Percentiles rank a stretch among this genome's conserved stretches.
phyloP scores from a whole-genome alignment of 345 rosid species.

The Salix exigua region DNA sequence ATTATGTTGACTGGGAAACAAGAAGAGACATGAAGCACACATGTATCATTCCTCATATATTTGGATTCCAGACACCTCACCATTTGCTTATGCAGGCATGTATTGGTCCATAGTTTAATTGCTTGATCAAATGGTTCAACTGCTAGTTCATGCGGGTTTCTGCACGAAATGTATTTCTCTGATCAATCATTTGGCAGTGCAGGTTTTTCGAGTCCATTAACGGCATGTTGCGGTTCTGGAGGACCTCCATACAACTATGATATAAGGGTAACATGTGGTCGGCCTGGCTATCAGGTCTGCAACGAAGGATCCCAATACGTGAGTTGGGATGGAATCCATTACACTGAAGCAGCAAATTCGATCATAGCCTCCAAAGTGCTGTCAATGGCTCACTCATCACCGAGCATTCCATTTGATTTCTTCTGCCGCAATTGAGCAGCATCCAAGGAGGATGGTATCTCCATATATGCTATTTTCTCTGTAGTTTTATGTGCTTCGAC shows the following conservation, averaged over 20 bases:
- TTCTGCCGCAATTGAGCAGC: conserved; percentile 35
- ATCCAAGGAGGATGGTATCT: background rate
- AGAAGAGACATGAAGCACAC: background rate
- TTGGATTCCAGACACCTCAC: too few relatives aligned
- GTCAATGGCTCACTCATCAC: conserved; percentile 56
- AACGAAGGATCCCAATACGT: conserved; percentile 41
- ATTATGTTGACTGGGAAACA: background rate
- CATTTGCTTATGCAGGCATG: background rate
- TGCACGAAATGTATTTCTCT: background rate
- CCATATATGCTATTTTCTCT: too few relatives aligned
- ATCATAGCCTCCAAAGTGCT: conserved; percentile 55
- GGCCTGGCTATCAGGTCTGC: conserved; percentile 45
- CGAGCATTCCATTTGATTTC: conserved; percentile 46
- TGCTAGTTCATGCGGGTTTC: too few relatives aligned
- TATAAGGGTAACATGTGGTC: conserved; percentile 56
- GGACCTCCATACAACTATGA: conserved; percentile 83
- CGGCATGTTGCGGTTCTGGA: conserved; percentile 86
- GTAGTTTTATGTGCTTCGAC: background rate
- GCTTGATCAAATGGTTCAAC: background rate
- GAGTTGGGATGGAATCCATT: conserved; percentile 81
- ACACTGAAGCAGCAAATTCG: conserved; percentile 67
- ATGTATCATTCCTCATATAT: background rate
- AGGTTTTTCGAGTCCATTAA: conserved; percentile 69
- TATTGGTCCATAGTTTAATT: background rate
- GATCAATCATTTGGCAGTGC: conserved; percentile 5